A percentile compares a stretch with the other conserved stretches of the same genome.
phyloP scores from a whole-genome alignment of 257 asterid genomes.

The Nicotiana undulata region DNA sequence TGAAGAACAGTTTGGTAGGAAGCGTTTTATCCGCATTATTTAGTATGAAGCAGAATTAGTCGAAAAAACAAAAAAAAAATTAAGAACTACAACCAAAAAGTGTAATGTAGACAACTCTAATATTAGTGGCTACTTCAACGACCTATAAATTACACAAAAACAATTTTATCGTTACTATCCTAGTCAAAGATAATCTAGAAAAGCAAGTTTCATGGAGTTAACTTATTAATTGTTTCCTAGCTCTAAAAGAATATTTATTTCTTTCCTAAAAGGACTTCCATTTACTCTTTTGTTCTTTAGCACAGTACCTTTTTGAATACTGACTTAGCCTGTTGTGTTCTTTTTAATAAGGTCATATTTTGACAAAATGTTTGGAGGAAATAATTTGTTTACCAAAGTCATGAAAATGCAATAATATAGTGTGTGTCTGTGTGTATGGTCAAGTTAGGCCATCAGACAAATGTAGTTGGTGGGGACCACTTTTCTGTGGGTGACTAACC shows the following conservation, averaged over 20 bases:
- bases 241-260: background rate
- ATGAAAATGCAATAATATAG: background rate
- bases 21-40: too few species aligned
- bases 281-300: constrained; percentile 1
- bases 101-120: too few species aligned
- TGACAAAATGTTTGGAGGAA: constrained; percentile 1
- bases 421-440: background rate
- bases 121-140: too few species aligned
- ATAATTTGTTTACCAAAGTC: background rate
- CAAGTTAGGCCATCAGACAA: constrained; percentile 15
- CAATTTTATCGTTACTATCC: background rate
- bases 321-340: constrained; percentile 7
- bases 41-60: too few species aligned
- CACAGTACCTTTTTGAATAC: constrained; percentile 3
- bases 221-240: background rate
- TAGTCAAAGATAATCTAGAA: background rate
- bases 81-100: background rate
- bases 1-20: too few species aligned
- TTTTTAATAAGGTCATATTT: background rate
- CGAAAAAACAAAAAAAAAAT: too few species aligned
- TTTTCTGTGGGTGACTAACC: background rate
- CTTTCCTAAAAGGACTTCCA: background rate
- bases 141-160: too few species aligned
- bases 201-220: background rate
- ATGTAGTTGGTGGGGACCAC: constrained; percentile 4